Evolutionary conservation across 805 yeast species (phyloP), one percentile per base, ranked within the genome.

Genomic region (Candida methanosorbosa): DNA sequence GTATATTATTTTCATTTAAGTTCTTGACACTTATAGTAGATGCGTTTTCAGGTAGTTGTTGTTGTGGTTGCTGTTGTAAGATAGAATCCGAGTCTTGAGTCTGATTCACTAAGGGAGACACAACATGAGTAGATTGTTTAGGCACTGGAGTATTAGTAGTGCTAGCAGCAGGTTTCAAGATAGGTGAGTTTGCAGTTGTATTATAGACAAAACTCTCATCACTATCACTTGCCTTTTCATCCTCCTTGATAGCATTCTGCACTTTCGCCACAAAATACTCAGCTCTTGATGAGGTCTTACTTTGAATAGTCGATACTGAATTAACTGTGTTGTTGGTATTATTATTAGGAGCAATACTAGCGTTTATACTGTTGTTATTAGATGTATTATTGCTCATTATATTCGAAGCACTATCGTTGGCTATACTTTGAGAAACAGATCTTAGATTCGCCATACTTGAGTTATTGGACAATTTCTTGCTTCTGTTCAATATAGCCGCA

Each of bases 151-250:
- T 12, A 13, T 28, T 28, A 9, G 16, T 11, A 13, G n/a, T n/a
- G n/a, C n/a, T n/a, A n/a, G n/a, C n/a, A n/a, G n/a, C n/a, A n/a
- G n/a, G n/a, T n/a, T n/a, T n/a, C n/a, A n/a, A n/a, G n/a, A n/a
- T n/a, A n/a, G n/a, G n/a, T n/a, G n/a, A n/a, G n/a, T n/a, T 27
- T 33, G 38, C 27, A 35, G 63, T 23, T 19, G 64, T 74, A 49
- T 88, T 97, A 55, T 90, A 90, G n/a, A 90, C 96, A 66, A 92
- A 90, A 2, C 95, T 86, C 55, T 92, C 98, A 46, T 88, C 95
- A 18, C 87, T 77, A 54, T 88, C 97, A 23, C 88, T 79, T 14
- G 46, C 44, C 27, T 82, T 76, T 40, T 82, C 85, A 29, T 76
- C 88, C 46, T 86, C 95, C 42, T 82, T 94, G 4, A 90, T 94